These are phyloP conservation scores for Antitrichia curtipendula DNA, from an alignment of 225 moss, liverwort and hornwort species.

Conservation along the genomic window DNA sequence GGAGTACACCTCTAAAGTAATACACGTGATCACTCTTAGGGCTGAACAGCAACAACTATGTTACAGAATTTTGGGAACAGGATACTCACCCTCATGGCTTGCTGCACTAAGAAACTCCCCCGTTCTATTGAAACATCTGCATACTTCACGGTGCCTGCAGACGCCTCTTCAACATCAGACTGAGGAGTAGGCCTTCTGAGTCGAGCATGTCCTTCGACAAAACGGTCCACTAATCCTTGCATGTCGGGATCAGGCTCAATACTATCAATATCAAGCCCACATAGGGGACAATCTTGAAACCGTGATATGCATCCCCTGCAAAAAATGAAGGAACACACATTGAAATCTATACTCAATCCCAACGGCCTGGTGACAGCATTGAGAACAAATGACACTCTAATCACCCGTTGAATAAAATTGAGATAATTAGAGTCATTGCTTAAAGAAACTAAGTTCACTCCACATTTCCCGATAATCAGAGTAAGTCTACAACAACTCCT, in stretches of 20 bases:
- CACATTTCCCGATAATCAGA: neutral
- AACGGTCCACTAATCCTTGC: slow-evolving; percentile 74
- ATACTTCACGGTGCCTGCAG: slow-evolving; percentile 37
- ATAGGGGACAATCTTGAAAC: slow-evolving; percentile 88
- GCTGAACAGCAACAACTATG: neutral
- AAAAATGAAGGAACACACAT: neutral
- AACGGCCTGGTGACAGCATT: neutral
- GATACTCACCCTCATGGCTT: slow-evolving; percentile 81
- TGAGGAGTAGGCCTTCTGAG: slow-evolving; percentile 43
- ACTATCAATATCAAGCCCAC: slow-evolving; percentile 74
- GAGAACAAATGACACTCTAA: neutral
- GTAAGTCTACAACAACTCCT: neutral
- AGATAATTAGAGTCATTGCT: neutral
- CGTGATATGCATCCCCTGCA: slow-evolving; percentile 86
- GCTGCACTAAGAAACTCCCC: slow-evolving; percentile 87
- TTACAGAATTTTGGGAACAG: neutral
- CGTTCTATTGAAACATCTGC: slow-evolving; percentile 78
- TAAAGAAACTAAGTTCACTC: neutral
- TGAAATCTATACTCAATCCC: neutral
- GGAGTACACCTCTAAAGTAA: neutral
- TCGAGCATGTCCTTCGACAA: slow-evolving; percentile 82
- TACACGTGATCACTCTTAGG: neutral
- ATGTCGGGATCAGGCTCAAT: slow-evolving; percentile 64
- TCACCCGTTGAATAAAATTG: neutral
- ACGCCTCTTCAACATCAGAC: slow-evolving; percentile 15